Evolutionary conservation across 352 stramenopile species (phyloP).

Genomic region (Achlya hypogyna): DNA sequence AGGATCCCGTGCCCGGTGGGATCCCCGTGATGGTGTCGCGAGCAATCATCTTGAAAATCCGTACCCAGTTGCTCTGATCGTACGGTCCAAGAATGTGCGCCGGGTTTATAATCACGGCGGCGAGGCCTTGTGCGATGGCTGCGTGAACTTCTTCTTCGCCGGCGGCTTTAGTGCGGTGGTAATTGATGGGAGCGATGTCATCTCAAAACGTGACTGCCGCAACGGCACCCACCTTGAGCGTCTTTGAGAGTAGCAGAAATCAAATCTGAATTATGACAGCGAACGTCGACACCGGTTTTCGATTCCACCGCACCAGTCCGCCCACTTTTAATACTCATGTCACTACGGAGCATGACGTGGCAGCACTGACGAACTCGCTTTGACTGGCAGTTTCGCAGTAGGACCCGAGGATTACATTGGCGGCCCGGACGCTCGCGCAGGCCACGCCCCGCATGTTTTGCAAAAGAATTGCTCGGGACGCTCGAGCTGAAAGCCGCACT

Average conservation of each 20-base stretch:
- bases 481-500: conserved; percentile 35
- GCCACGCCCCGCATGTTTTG: conserved; percentile 49
- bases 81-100: not conserved
- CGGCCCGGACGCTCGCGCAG: conserved; percentile 22
- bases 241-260: too few species aligned
- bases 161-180: not conserved
- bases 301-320: too few species aligned
- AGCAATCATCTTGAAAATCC: not conserved
- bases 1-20: not conserved
- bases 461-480: conserved; percentile 44
- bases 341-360: too few species aligned
- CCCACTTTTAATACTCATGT: too few species aligned
- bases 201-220: too few species aligned
- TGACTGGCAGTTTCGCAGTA: too few species aligned
- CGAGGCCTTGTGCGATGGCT: not conserved
- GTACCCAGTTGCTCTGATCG: not conserved
- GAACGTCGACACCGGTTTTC: too few species aligned
- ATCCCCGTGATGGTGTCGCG: not conserved
- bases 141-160: not conserved
- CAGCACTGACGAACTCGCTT: too few species aligned
- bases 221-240: too few species aligned
- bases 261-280: too few species aligned
- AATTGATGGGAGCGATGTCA: not conserved
- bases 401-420: not conserved
- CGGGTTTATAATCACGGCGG: not conserved